A percentile compares a stretch with the other conserved stretches of the same genome.
phyloP scores from a whole-genome alignment of 2,329 filamentous ascomycete genomes.

The Penicillium sp. region DNA sequence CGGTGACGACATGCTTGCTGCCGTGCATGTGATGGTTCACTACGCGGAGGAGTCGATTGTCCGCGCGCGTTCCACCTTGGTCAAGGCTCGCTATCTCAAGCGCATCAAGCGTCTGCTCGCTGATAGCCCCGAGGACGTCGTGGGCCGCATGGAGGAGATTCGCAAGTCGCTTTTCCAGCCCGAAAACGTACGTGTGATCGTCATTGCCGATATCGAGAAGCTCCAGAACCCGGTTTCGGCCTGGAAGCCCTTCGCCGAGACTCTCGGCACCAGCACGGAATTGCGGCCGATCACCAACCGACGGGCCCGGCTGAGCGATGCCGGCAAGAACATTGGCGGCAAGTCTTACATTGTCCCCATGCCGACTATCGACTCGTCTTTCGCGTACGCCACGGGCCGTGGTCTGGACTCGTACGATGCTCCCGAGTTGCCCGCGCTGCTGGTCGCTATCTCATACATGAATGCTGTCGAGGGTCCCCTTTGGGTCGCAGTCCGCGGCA shows the following conservation, averaged over 20 bases:
- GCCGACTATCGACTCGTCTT: slow-evolving; percentile 88
- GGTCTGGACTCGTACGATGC: slow-evolving; percentile 74
- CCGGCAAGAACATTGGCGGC: slow-evolving; percentile 70
- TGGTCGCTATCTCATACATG: slow-evolving; percentile 86
- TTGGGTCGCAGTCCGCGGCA: slow-evolving; percentile 89
- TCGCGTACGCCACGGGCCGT: slow-evolving; percentile 68
- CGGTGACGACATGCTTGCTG: slow-evolving; percentile 60
- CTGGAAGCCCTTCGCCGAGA: slow-evolving; percentile 64
- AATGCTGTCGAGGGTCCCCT: slow-evolving; percentile 91
- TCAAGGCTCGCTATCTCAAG: slow-evolving; percentile 83
- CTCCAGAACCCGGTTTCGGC: slow-evolving; percentile 71
- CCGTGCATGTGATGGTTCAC: slow-evolving; percentile 72
- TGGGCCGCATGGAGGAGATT: slow-evolving; percentile 73
- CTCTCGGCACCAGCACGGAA: slow-evolving; percentile 51
- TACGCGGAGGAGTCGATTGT: slow-evolving; percentile 70
- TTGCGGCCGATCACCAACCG: slow-evolving; percentile 69
- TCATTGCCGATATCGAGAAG: slow-evolving; percentile 74
- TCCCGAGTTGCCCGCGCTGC: slow-evolving; percentile 72
- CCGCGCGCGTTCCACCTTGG: slow-evolving; percentile 74
- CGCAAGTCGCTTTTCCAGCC: slow-evolving; percentile 73
- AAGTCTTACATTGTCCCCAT: slow-evolving; percentile 80
- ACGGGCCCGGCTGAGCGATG: slow-evolving; percentile 66
- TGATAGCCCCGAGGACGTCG: slow-evolving; percentile 68
- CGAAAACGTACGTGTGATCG: slow-evolving; percentile 78
- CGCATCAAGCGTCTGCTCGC: slow-evolving; percentile 76